A percentile compares a stretch with the other conserved stretches of the same genome.
These are phyloP conservation scores for Linnemannia hyalina DNA, from an alignment of 192 early-diverging fungal species.

Conservation along the genomic window DNA sequence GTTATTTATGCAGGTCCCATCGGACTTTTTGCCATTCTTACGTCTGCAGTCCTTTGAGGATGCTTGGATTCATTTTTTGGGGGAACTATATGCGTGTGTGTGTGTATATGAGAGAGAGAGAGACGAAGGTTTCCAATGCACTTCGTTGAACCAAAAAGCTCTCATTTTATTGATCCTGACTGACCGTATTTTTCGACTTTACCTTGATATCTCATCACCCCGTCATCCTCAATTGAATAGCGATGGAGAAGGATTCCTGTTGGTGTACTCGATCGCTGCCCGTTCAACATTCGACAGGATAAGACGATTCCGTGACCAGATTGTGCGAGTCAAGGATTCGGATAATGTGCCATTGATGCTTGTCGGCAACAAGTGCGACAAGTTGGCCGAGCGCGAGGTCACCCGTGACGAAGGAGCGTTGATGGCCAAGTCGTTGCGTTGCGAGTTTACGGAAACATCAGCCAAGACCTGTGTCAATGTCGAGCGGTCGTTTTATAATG, in stretches of 20 bases:
- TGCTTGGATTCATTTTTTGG: slow-evolving; percentile 3
- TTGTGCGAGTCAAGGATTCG: slow-evolving; percentile 91
- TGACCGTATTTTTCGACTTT: background rate
- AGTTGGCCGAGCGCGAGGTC: slow-evolving; percentile 86
- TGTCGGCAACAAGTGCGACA: slow-evolving; percentile 96
- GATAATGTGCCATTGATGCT: slow-evolving; percentile 89
- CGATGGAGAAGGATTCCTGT: slow-evolving; percentile 89
- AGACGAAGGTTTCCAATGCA: background rate
- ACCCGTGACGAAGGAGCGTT: slow-evolving; percentile 84
- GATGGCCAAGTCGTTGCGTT: slow-evolving; percentile 79
- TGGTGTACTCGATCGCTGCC: slow-evolving; percentile 93
- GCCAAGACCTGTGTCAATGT: slow-evolving; percentile 95
- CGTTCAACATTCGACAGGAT: slow-evolving; percentile 91
- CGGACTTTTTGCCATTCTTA: background rate
- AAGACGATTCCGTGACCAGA: slow-evolving; percentile 88
- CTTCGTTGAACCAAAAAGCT: background rate
- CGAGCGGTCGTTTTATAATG: slow-evolving; percentile 87
- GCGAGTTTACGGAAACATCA: slow-evolving; percentile 91
- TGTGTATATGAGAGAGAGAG: background rate
- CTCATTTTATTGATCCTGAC: background rate
- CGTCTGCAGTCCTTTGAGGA: background rate
- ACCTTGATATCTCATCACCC: background rate
- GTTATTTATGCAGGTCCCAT: background rate
- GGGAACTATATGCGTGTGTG: background rate
- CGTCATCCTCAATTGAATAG: slow-evolving; percentile 18